These are phyloP conservation scores for Stereum hirsutum DNA, from an alignment of 1,284 basidiomycete species.

Conservation along the genomic window DNA sequence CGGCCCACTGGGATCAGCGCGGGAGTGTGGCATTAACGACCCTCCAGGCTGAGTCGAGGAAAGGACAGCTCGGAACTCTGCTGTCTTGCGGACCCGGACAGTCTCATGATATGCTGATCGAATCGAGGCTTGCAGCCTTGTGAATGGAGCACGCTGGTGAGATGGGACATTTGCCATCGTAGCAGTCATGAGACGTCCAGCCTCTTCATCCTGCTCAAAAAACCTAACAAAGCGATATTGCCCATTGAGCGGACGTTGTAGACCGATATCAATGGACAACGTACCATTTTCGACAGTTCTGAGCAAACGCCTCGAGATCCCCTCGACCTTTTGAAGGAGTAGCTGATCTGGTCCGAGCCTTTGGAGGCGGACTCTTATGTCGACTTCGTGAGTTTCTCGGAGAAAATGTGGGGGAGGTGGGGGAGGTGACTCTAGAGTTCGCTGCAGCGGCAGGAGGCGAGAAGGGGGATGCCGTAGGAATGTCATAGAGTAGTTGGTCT, in stretches of 20 bases:
- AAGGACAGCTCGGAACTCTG: conserved; percentile 71
- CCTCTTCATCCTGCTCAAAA: conserved; percentile 65
- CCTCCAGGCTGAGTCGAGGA: conserved; percentile 63
- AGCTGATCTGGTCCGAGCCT: conserved; percentile 47
- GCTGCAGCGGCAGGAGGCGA: conserved; percentile 38
- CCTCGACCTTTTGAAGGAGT: conserved; percentile 51
- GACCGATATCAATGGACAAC: conserved; percentile 12
- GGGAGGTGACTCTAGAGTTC: conserved; percentile 28
- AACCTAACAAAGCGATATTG: conserved; percentile 43
- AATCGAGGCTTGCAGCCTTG: conserved; percentile 67
- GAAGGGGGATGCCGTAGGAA: conserved; percentile 48
- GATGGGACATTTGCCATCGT: conserved; percentile 66
- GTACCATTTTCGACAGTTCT: conserved; percentile 65
- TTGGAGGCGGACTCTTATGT: conserved; percentile 42
- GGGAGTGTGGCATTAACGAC: conserved; percentile 59
- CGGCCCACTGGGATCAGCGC: conserved; percentile 48
- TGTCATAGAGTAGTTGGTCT: conserved; percentile 64
- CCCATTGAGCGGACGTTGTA: not conserved
- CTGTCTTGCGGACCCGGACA: conserved; percentile 55
- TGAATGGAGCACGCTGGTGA: conserved; percentile 68
- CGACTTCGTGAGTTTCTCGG: conserved; percentile 31
- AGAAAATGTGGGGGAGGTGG: conserved; percentile 49
- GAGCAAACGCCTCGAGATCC: conserved; percentile 67
- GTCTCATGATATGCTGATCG: conserved; percentile 69
- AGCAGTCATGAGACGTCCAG: conserved; percentile 69